phyloP scores from a whole-genome alignment of 2,329 filamentous ascomycete species.

The Juglanconis juglandina region DNA sequence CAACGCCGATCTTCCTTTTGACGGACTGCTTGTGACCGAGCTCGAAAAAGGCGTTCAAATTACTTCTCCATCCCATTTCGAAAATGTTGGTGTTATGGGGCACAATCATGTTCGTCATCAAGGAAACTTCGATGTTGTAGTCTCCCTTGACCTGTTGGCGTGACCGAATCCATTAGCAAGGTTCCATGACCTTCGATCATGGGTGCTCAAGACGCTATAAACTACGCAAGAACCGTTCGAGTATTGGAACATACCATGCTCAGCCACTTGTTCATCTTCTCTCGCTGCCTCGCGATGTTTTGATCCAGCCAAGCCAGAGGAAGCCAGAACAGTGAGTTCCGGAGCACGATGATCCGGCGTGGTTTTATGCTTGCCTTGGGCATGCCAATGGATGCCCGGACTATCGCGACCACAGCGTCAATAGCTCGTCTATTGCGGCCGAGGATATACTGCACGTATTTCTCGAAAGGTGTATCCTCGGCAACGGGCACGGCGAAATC shows the following conservation, averaged over 20 bases:
- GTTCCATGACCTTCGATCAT: background rate
- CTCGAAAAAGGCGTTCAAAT: background rate
- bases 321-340: background rate
- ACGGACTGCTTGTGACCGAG: background rate
- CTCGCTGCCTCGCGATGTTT: background rate
- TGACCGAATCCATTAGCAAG: background rate
- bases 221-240: background rate
- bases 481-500: background rate
- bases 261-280: background rate
- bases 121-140: background rate
- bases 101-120: background rate
- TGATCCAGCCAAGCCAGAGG: background rate
- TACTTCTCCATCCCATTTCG: background rate
- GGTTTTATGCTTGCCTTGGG: background rate
- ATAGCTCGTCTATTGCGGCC: background rate
- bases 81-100: background rate
- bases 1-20: background rate
- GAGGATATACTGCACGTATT: background rate
- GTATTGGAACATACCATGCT: background rate
- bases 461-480: background rate
- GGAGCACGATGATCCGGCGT: background rate
- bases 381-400: background rate
- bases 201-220: background rate
- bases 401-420: background rate
- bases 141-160: background rate